Base-by-base conservation (phyloP, 805 yeast species). In the Millerozyma miso region DNA sequence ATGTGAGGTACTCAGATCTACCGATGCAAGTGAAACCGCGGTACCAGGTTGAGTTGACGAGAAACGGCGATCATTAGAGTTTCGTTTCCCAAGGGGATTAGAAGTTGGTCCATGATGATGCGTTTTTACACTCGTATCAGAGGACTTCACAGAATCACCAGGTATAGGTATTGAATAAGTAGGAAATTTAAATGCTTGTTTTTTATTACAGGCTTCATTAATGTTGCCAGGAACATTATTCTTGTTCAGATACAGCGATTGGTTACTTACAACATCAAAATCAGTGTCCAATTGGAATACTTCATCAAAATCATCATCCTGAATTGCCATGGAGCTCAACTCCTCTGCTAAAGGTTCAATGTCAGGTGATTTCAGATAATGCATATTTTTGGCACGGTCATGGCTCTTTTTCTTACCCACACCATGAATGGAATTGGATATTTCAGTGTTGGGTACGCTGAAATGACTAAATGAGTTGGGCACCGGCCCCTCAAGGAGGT, bases 271-370 rank as follows among this genome's bases (percentile, higher is more conserved):
- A 6, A 23, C 29, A 3, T 58, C 63, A 41, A 62, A 60, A 48
- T 69, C 74, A 41, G 63, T 73, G 49, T 70, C 75, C 41, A 71
- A 59, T 35, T 67, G 70, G 48, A 71, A 71, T 6, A 71, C 73
- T 42, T 64, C 73, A 35, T 63, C 67, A 34, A 53, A 51, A 33
- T 53, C 65, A 38, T 52, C 50, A 43, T 62, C 63, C 39, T 55
- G 54, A 40, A 68, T 56, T 26, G 42, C 51, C 43, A 69, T 49
- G 40, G 56, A 53, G 39, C 63, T 73, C 33, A 70, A 56, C 31
- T 64, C 70, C 47, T 69, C 75, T 10, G 59, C 48, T 34, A 68
- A 54, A 3, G 69, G 66, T 4, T 47, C 59, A 35, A 65, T 52
- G 2, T 54, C 57, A 2, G 72, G 69, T 3, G 73, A 65, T 46